Evolutionary conservation across 208 protist genomes (phyloP).

Genomic region (Naegleria lovaniensis): DNA sequence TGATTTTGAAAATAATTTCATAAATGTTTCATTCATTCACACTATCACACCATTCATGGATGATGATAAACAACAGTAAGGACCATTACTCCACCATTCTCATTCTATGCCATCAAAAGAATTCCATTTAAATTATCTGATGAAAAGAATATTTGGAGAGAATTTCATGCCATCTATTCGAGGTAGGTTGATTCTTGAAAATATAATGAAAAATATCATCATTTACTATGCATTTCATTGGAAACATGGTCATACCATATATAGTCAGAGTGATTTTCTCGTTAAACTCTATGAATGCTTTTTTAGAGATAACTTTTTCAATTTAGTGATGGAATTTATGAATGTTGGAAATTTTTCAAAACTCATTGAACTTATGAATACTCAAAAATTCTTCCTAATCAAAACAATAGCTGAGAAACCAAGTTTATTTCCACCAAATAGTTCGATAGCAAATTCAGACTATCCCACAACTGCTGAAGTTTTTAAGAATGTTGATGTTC

Average conservation of each 20-base stretch:
- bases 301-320: neutral
- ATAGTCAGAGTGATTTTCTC: neutral
- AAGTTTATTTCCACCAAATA: neutral
- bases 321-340: neutral
- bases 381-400: neutral
- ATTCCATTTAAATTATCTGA: neutral
- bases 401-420: neutral
- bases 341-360: neutral
- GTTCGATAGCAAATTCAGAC: neutral
- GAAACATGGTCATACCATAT: neutral
- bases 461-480: neutral
- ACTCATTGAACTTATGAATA: neutral
- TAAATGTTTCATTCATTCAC: too few relatives aligned
- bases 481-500: neutral
- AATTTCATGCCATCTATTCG: neutral
- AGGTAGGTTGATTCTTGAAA: too few relatives aligned
- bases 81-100: too few relatives aligned
- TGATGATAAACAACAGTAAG: too few relatives aligned
- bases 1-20: too few relatives aligned
- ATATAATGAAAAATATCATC: too few relatives aligned
- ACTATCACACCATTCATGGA: too few relatives aligned
- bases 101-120: neutral
- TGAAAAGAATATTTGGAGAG: constrained; percentile 3
- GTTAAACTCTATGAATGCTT: neutral
- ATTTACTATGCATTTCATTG: too few relatives aligned